Evolutionary conservation across 1,139 yeast species (phyloP).

Genomic region (Pichia sp.): DNA sequence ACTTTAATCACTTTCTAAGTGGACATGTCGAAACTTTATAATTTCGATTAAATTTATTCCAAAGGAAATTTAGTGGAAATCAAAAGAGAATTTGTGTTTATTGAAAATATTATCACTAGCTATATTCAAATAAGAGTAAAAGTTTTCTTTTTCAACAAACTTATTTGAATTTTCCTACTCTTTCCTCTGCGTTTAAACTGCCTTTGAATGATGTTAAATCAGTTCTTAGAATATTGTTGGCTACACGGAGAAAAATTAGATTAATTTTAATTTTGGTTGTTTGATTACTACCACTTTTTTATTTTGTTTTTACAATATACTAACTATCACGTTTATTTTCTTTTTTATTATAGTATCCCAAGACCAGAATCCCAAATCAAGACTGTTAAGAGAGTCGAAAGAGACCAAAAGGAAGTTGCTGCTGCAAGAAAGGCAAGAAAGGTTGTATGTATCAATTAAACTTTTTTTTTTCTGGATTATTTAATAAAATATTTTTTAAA

Average conservation of each 20-base stretch:
- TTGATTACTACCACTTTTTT: neutral
- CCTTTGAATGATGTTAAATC: constrained; percentile 26
- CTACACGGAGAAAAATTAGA: constrained; percentile 12
- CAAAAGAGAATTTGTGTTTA: constrained; percentile 9
- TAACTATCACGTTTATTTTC: constrained; percentile 4
- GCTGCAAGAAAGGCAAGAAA: constrained; percentile 82
- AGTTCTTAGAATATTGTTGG: constrained; percentile 23
- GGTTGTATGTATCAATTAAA: constrained; percentile 65
- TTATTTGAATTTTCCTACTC: constrained; percentile 15
- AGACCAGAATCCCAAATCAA: constrained; percentile 93
- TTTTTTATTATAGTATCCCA: constrained; percentile 29
- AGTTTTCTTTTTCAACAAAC: constrained; percentile 3
- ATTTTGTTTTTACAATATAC: constrained; percentile 11
- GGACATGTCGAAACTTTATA: constrained; percentile 6
- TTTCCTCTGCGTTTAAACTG: constrained; percentile 29
- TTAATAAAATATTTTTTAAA: neutral
- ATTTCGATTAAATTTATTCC: constrained; percentile 30
- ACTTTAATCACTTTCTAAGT: constrained; percentile 6
- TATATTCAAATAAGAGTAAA: neutral
- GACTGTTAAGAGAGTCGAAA: constrained; percentile 88
- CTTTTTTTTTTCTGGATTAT: neutral
- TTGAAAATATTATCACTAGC: neutral
- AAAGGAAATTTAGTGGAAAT: constrained; percentile 24
- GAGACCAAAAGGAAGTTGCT: constrained; percentile 80
- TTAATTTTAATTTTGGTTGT: constrained; percentile 1